Conservation (phyloP, 305 asterid species). For the Andrographis paniculata region DNA sequence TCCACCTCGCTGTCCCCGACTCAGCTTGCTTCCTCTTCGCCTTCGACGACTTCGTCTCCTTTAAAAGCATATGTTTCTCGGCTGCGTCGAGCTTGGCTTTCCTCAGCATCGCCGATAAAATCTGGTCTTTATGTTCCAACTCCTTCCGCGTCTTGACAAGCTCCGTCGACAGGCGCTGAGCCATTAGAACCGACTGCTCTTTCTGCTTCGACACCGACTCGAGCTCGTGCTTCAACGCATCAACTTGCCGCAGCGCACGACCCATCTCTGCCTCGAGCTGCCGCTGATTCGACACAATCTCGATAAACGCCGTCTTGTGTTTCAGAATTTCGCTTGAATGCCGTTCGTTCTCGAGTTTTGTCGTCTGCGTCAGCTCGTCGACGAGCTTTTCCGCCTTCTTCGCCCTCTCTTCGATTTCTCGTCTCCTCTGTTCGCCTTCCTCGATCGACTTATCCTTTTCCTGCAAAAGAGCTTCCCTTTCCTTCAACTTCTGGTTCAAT, state of each 20-base stretch:
- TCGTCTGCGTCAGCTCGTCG: conserved; percentile 42
- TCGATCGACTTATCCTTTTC: conserved; percentile 46
- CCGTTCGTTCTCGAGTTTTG: conserved; percentile 44
- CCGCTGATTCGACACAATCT: conserved; percentile 78
- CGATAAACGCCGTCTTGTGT: conserved; percentile 75
- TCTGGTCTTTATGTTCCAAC: conserved; percentile 79
- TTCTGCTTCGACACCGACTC: conserved; percentile 53
- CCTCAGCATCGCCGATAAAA: conserved; percentile 80
- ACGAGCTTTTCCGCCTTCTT: conserved; percentile 34
- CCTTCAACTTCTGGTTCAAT: conserved; percentile 41
- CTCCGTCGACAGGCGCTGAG: conserved; percentile 64
- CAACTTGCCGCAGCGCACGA: conserved; percentile 67
- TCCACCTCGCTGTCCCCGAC: conserved; percentile 38
- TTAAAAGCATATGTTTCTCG: conserved; percentile 68
- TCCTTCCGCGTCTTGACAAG: conserved; percentile 53
- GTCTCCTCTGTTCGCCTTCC: conserved; percentile 36
- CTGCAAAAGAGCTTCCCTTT: conserved; percentile 33
- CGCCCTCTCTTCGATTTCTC: conserved; percentile 42
- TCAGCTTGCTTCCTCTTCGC: conserved; percentile 54
- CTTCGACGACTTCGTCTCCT: conserved; percentile 57
- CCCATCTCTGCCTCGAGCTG: conserved; percentile 91
- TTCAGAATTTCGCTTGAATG: conserved; percentile 49
- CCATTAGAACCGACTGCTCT: conserved; percentile 54
- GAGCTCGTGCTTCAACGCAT: conserved; percentile 61
- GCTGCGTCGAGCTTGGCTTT: conserved; percentile 62